These are phyloP conservation scores for Typha latifolia DNA, from an alignment of 176 grass and related monocot species.

Conservation along the genomic window DNA sequence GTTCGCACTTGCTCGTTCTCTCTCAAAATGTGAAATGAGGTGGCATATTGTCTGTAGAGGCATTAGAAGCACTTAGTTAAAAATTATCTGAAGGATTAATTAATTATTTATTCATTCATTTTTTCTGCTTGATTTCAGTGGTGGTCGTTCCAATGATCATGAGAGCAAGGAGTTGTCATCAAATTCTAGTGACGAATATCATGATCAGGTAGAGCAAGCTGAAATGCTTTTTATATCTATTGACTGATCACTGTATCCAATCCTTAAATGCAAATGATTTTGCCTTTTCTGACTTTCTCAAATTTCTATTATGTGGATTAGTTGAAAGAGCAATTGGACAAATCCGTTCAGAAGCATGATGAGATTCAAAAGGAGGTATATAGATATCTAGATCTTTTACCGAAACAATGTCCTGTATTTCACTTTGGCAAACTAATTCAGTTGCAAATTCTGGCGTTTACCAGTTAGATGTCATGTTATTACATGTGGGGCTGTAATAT, in stretches of 20 bases:
- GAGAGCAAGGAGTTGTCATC: conserved; percentile 37
- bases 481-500: neutral
- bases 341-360: conserved; percentile 44
- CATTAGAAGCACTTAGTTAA: neutral
- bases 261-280: conserved; percentile 3
- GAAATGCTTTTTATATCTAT: conserved; percentile 11
- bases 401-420: neutral
- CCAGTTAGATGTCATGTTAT: neutral
- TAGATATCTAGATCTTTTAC: conserved; percentile 4
- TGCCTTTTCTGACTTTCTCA: conserved; percentile 14
- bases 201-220: conserved; percentile 34
- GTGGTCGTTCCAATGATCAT: conserved; percentile 35
- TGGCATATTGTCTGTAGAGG: neutral
- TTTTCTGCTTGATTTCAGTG: conserved; percentile 13
- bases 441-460: neutral
- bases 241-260: neutral
- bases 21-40: neutral
- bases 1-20: neutral
- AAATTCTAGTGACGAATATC: conserved; percentile 46
- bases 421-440: neutral
- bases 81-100: neutral
- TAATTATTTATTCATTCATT: neutral
- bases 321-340: conserved; percentile 54
- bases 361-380: conserved; percentile 67
- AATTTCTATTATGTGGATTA: conserved; percentile 18